Base-by-base conservation (phyloP, 257 asterid genomes). In the Jaltomata sinuosa region DNA sequence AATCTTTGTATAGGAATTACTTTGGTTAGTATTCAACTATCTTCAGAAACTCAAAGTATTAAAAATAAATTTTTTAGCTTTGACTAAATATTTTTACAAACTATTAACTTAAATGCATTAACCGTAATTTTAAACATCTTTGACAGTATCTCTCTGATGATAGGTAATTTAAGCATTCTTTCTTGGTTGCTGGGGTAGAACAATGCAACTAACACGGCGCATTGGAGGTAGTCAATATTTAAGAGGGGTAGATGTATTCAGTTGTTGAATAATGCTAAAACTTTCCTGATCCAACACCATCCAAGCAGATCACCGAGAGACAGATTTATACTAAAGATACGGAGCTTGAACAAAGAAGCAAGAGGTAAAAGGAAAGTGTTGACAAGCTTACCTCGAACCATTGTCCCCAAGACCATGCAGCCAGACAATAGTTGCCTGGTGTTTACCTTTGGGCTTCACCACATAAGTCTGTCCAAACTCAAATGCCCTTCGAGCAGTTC, bases 331-430 rank as follows among this genome's bases (percentile, higher is more conserved):
- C 36, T 76, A 76, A 76, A 76, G 25, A 47, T 8, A 76, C 8
- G 61, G 49, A 81, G 45, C 54, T 62, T 34, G 19, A 50, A 31
- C 79, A 55, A 25, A 10, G 15, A 62, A 42, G 54, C 25, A 45
- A 76, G 47, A 53, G 78, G 47, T 53, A 34, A 36, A 74, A 54
- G 45, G 61, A 65, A 74, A 80, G 69, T 29, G 69, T 50, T 52
- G 42, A 71, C 62, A 49, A 68, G 42, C 54, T 87, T 91, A 94
- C 98, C 98, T 91, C 53, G 89, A 89, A 62, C 98, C 97, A 54
- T 90, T 91, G 89, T 94, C 97, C 21, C 98, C 98, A 88, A 94
- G 97, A 65, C 98, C 98, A 82, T 94, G 98, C 86, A 94, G 83
- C 98, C 95, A 93, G 49, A 94, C 97, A 88, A 94, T 84, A 42